A percentile compares a stretch with the other conserved stretches of the same genome.
Conservation (phyloP, 345 rosid species). For the Dipteronia sinensis region DNA sequence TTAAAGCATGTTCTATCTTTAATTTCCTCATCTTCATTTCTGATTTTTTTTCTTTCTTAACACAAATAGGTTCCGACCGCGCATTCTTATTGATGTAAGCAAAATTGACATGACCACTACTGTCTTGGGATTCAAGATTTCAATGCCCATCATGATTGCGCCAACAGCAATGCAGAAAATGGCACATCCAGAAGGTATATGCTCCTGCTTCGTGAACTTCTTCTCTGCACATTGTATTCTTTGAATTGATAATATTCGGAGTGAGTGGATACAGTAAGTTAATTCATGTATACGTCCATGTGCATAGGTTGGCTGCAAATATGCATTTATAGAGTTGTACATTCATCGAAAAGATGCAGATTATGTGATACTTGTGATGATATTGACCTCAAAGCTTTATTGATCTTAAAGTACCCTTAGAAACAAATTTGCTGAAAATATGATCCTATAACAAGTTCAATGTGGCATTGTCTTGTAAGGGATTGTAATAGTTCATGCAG, state of each 20-base stretch:
- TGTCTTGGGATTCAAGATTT: slow-evolving; percentile 82
- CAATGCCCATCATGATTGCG: slow-evolving; percentile 99
- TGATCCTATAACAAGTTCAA: slow-evolving; percentile 2
- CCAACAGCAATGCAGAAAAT: slow-evolving; percentile 96
- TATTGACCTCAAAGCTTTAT: neutral
- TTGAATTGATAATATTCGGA: neutral
- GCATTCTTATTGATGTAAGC: slow-evolving; percentile 90
- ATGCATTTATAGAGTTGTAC: neutral
- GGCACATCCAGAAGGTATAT: slow-evolving; percentile 91
- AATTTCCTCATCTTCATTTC: neutral
- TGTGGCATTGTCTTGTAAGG: neutral
- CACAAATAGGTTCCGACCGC: slow-evolving; percentile 75
- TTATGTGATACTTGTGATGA: neutral
- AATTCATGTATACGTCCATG: neutral
- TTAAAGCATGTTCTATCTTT: slow-evolving; percentile 1
- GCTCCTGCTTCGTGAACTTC: neutral
- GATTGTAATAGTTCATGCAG: neutral
- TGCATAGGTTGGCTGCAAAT: neutral
- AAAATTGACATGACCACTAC: slow-evolving; percentile 70
- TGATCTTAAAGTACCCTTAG: neutral
- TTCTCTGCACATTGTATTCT: neutral
- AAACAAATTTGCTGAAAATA: neutral
- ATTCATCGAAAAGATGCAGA: neutral
- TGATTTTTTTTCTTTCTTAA: neutral
- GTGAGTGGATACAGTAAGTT: neutral